phyloP scores from a whole-genome alignment of 2,329 filamentous ascomycete species.

The Cercospora citrullina region DNA sequence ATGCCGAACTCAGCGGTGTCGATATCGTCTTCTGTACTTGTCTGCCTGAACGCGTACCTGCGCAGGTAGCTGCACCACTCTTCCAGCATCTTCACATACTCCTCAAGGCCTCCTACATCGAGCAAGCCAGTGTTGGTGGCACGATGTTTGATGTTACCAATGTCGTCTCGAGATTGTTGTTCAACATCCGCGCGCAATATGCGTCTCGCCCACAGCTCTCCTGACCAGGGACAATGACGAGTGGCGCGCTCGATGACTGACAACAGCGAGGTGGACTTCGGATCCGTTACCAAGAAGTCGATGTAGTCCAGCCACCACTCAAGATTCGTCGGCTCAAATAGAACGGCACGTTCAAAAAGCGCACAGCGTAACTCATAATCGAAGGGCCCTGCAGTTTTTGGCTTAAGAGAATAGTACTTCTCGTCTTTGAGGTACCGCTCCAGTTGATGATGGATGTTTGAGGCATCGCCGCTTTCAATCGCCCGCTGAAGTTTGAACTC shows the following conservation, averaged over 20 bases:
- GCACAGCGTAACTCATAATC: slow-evolving; percentile 57
- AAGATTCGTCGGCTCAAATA: slow-evolving; percentile 70
- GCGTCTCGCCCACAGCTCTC: slow-evolving; percentile 84
- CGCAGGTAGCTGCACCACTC: slow-evolving; percentile 95
- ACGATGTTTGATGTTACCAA: slow-evolving; percentile 78
- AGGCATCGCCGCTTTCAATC: slow-evolving; percentile 56
- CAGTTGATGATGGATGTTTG: slow-evolving; percentile 57
- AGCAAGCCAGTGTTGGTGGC: slow-evolving; percentile 84
- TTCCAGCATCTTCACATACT: slow-evolving; percentile 85
- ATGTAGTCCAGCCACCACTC: slow-evolving; percentile 81
- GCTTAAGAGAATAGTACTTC: slow-evolving; percentile 56
- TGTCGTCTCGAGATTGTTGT: slow-evolving; percentile 71
- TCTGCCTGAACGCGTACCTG: slow-evolving; percentile 73
- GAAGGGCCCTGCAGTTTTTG: slow-evolving; percentile 39
- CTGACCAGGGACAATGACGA: slow-evolving; percentile 90
- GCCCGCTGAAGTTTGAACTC: slow-evolving; percentile 67
- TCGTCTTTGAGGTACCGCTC: slow-evolving; percentile 85
- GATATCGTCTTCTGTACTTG: slow-evolving; percentile 72
- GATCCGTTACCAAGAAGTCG: slow-evolving; percentile 64
- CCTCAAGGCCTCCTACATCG: slow-evolving; percentile 81
- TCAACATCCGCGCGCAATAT: slow-evolving; percentile 82
- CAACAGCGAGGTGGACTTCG: slow-evolving; percentile 52
- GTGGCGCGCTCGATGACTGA: slow-evolving; percentile 78
- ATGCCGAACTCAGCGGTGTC: slow-evolving; percentile 91
- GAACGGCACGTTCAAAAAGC: slow-evolving; percentile 77